These are phyloP conservation scores for Plasmopara halstedii DNA, from an alignment of 352 stramenopile genomes.

Conservation along the genomic window DNA sequence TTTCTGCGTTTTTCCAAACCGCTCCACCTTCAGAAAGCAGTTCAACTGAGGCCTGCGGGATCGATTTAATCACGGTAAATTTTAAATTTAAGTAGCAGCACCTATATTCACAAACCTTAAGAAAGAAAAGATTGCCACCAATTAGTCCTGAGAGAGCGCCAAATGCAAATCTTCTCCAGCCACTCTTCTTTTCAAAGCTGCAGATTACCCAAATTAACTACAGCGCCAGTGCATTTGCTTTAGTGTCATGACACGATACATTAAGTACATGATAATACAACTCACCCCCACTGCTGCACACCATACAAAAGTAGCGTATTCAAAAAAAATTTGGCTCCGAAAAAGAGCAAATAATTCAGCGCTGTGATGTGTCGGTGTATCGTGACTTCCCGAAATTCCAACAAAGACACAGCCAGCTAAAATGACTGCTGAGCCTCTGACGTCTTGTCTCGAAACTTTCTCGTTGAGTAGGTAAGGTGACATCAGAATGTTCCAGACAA, in stretches of 20 bases:
- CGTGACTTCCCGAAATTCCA: slow-evolving; percentile 72
- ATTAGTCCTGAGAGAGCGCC: slow-evolving; percentile 71
- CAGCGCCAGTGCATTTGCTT: slow-evolving; percentile 1
- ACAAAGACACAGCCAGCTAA: slow-evolving; percentile 69
- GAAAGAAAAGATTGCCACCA: slow-evolving; percentile 82
- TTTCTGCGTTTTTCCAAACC: slow-evolving; percentile 58
- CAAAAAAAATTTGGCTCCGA: slow-evolving; percentile 56
- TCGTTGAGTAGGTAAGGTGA: slow-evolving; percentile 77
- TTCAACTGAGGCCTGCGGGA: slow-evolving; percentile 64
- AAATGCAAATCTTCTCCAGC: slow-evolving; percentile 73
- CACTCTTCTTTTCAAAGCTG: slow-evolving; percentile 51
- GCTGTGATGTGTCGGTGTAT: slow-evolving; percentile 67
- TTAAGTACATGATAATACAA: slow-evolving; percentile 1
- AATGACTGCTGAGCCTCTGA: slow-evolving; percentile 69
- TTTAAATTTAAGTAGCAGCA: neutral
- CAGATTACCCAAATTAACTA: slow-evolving; percentile 74
- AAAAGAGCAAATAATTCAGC: slow-evolving; percentile 77
- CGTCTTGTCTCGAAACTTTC: slow-evolving; percentile 61
- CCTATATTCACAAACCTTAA: slow-evolving; percentile 46
- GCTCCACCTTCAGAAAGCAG: slow-evolving; percentile 62
- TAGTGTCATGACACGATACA: neutral
- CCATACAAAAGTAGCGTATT: slow-evolving; percentile 48
- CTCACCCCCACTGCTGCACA: slow-evolving; percentile 36
- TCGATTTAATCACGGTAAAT: neutral
- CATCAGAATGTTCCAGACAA: slow-evolving; percentile 84